A percentile compares a stretch with the other conserved stretches of the same genome.
phyloP scores from a whole-genome alignment of 75 land plant species.

The Cupressus sempervirens region DNA sequence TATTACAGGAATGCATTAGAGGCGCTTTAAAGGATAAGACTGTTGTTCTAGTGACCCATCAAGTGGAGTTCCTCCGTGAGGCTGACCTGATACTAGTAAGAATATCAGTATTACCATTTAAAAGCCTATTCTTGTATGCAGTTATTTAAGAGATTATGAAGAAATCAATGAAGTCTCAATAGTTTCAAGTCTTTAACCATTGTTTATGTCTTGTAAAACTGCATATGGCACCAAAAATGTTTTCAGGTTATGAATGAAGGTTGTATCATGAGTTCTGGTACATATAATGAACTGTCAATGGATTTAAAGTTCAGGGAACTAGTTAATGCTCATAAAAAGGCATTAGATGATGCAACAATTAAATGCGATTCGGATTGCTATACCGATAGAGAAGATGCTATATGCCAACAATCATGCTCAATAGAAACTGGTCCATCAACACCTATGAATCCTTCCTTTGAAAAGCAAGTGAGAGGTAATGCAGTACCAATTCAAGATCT shows the following conservation, averaged over 20 bases:
- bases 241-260: constrained; percentile 37
- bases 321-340: constrained; percentile 28
- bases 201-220: neutral
- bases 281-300: constrained; percentile 18
- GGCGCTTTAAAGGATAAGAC: constrained; percentile 32
- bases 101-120: neutral
- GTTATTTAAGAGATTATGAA: neutral
- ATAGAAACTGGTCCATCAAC: constrained; percentile 5
- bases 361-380: neutral
- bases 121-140: neutral
- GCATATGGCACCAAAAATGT: neutral
- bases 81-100: constrained; percentile 40
- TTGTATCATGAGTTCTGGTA: constrained; percentile 28
- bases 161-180: neutral
- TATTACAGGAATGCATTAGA: constrained; percentile 33
- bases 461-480: neutral
- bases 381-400: neutral
- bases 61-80: constrained; percentile 37
- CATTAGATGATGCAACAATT: constrained; percentile 20
- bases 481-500: neutral
- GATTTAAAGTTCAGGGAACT: constrained; percentile 28
- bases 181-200: neutral
- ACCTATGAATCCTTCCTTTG: neutral
- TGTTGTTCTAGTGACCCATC: constrained; percentile 41
- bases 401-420: neutral